Evolutionary conservation across 768 basidiomycete species (phyloP).

Genomic region (Termitomyces sp.): DNA sequence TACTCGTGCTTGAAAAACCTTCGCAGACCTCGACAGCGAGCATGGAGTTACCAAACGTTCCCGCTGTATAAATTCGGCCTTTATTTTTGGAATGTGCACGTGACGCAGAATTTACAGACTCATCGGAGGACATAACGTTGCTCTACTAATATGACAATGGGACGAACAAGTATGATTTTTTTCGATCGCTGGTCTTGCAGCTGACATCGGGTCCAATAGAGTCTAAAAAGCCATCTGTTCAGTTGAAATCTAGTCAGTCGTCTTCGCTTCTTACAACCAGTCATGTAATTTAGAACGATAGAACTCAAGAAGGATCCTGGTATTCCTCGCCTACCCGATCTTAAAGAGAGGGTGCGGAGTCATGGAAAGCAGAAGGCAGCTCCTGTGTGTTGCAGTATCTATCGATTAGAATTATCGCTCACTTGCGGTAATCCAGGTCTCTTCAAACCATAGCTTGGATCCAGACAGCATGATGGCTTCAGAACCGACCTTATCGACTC

Average conservation of each 20-base stretch:
- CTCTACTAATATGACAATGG: conserved; percentile 25
- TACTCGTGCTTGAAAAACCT: neutral
- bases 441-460: conserved; percentile 28
- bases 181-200: neutral
- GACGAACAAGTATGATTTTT: conserved; percentile 32
- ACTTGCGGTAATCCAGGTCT: conserved; percentile 3
- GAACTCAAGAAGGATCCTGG: conserved; percentile 89
- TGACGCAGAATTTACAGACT: conserved; percentile 1
- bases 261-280: neutral
- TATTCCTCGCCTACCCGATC: conserved; percentile 72
- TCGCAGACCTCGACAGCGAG: neutral
- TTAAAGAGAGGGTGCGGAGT: conserved; percentile 52
- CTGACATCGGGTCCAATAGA: conserved; percentile 20
- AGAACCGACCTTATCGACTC: conserved; percentile 53
- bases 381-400: conserved; percentile 24
- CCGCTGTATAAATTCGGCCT: neutral
- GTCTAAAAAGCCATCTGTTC: conserved; percentile 32
- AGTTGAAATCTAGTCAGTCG: conserved; percentile 34
- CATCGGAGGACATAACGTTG: neutral
- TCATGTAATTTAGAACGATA: conserved; percentile 19
- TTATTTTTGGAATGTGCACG: neutral
- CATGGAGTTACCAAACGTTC: neutral
- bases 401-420: neutral
- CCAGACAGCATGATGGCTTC: conserved; percentile 67
- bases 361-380: conserved; percentile 41